Conservation (phyloP, 129 eudicot genomes). For the Helianthus tuberosus region DNA sequence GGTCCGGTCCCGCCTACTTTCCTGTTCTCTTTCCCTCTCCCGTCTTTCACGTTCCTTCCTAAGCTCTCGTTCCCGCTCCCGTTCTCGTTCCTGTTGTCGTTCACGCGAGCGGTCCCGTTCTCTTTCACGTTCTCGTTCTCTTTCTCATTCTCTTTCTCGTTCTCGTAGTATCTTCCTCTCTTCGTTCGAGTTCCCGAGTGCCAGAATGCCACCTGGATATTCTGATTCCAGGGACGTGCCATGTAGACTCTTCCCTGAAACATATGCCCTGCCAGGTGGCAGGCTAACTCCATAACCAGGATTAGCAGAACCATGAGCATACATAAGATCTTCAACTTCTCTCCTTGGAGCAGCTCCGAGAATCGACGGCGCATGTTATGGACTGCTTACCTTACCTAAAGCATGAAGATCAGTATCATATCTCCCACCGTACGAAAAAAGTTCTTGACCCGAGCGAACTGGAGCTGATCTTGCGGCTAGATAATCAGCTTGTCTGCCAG, state of each 20-base stretch:
- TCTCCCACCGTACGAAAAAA: conserved; percentile 71
- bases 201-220: conserved; percentile 54
- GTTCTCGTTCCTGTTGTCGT: conserved; percentile 44
- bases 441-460: conserved; percentile 61
- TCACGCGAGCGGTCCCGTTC: conserved; percentile 63
- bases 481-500: conserved; percentile 99
- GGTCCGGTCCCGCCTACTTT: conserved; percentile 61
- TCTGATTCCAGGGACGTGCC: conserved; percentile 60
- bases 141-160: conserved; percentile 62
- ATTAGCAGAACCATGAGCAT: conserved; percentile 69
- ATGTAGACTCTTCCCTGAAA: conserved; percentile 82
- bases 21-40: conserved; percentile 59
- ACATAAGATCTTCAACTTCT: conserved; percentile 67
- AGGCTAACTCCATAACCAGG: conserved; percentile 97
- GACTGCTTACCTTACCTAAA: conserved; percentile 55
- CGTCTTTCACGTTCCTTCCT: conserved; percentile 61
- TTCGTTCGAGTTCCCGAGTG: conserved; percentile 59
- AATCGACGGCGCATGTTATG: conserved; percentile 80
- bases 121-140: too few relatives aligned
- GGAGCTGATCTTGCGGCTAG: conserved; percentile 73
- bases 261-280: conserved; percentile 97
- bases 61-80: conserved; percentile 62
- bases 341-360: conserved; percentile 91
- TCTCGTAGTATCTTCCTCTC: conserved; percentile 77
- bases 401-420: conserved; percentile 67